These are phyloP conservation scores for Xylariaceae sp. DNA, from an alignment of 2,329 filamentous ascomycete species.

Conservation along the genomic window DNA sequence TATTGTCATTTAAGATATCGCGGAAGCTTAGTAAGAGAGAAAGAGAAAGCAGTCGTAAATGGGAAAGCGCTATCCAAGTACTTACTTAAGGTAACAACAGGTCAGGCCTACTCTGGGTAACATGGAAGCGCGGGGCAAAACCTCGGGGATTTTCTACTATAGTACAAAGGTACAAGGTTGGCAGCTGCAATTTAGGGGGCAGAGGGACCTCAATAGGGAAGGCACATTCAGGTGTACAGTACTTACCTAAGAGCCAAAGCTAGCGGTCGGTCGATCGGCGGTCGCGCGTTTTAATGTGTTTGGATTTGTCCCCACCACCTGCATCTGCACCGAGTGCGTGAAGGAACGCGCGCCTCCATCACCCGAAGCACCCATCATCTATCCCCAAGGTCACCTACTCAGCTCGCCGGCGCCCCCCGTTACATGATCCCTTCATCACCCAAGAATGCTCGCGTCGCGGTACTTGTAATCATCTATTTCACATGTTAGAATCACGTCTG, in stretches of 20 bases:
- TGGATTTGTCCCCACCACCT: conserved; percentile 12
- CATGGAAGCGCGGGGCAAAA: neutral
- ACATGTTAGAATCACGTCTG: conserved; percentile 38
- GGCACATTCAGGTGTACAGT: no score
- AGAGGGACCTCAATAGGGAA: no score
- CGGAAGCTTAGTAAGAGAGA: no score
- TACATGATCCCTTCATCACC: conserved; percentile 3
- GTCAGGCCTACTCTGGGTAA: no score
- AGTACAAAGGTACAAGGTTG: no score
- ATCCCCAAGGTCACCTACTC: neutral
- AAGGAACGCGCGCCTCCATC: conserved; percentile 16
- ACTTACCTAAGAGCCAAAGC: no score
- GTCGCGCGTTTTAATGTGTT: conserved; percentile 9
- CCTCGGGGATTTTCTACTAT: conserved; percentile 4
- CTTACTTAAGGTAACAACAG: neutral
- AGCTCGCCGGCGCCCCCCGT: conserved; percentile 11
- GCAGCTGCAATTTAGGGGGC: no score
- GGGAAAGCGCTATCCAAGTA: no score
- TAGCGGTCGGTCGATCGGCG: no score
- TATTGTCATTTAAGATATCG: no score
- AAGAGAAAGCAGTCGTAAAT: no score
- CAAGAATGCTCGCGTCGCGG: conserved; percentile 22
- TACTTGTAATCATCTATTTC: conserved; percentile 14
- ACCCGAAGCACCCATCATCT: conserved; percentile 8
- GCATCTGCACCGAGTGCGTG: no score